Conservation (phyloP, 352 stramenopile species). For the Phytopythium litorale region DNA sequence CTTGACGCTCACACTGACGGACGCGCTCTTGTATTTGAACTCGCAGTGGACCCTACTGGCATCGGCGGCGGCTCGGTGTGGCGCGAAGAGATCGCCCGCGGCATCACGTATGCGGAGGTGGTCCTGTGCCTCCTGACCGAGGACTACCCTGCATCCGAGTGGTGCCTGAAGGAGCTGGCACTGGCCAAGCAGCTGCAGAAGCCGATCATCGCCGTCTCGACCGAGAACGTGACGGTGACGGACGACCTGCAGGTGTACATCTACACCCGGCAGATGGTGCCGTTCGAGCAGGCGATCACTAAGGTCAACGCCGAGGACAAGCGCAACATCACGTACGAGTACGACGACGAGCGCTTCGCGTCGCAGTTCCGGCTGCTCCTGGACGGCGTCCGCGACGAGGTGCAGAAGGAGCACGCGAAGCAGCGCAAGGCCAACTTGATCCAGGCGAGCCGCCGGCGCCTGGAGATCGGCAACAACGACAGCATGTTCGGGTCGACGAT, state of each 20-base stretch:
- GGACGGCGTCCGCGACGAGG: slow-evolving; percentile 70
- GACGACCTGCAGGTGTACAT: slow-evolving; percentile 85
- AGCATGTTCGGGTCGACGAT: slow-evolving; percentile 24
- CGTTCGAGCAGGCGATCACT: slow-evolving; percentile 72
- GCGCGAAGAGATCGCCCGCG: slow-evolving; percentile 76
- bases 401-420: slow-evolving; percentile 75
- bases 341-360: slow-evolving; percentile 53
- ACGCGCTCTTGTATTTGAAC: background rate
- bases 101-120: slow-evolving; percentile 70
- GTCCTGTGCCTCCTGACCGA: slow-evolving; percentile 74
- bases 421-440: slow-evolving; percentile 51
- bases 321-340: slow-evolving; percentile 60
- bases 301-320: slow-evolving; percentile 47
- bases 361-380: slow-evolving; percentile 61
- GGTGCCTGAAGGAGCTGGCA: slow-evolving; percentile 78
- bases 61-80: slow-evolving; percentile 79
- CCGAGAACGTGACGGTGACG: slow-evolving; percentile 46
- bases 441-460: slow-evolving; percentile 22
- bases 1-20: background rate
- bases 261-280: slow-evolving; percentile 80
- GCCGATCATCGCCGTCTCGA: slow-evolving; percentile 66
- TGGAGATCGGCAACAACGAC: slow-evolving; percentile 23
- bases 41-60: slow-evolving; percentile 59
- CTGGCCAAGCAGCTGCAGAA: slow-evolving; percentile 66
- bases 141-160: slow-evolving; percentile 68